Evolutionary conservation across 2,329 filamentous ascomycete genomes (phyloP).

Genomic region (Alternaria dauci): DNA sequence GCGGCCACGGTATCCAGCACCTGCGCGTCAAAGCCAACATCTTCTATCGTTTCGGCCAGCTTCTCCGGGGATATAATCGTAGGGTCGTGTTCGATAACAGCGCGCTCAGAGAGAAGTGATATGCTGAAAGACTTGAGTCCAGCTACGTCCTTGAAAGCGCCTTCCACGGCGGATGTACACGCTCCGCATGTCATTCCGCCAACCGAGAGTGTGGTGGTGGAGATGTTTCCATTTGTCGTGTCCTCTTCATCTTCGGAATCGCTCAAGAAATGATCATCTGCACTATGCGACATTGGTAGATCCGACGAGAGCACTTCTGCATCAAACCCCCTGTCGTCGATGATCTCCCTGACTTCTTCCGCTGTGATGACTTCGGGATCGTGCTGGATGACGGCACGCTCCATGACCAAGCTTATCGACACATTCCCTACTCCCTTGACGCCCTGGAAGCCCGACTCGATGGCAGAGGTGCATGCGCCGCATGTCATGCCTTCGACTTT

Average conservation of each 20-base stretch:
- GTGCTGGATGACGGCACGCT: constrained; percentile 93
- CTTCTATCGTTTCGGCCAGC: constrained; percentile 67
- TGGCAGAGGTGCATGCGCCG: constrained; percentile 93
- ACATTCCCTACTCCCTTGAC: constrained; percentile 84
- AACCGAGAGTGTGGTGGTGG: constrained; percentile 76
- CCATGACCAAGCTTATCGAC: constrained; percentile 93
- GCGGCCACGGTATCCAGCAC: constrained; percentile 74
- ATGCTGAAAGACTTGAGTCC: constrained; percentile 82
- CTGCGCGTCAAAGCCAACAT: constrained; percentile 80
- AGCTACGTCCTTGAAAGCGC: constrained; percentile 76
- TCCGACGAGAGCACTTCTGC: constrained; percentile 87
- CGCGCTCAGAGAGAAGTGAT: constrained; percentile 82
- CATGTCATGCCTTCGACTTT: constrained; percentile 88
- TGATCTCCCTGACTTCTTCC: constrained; percentile 80
- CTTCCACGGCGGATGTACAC: constrained; percentile 85
- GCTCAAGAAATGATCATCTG: constrained; percentile 47
- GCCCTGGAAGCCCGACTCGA: constrained; percentile 88
- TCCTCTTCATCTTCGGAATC: constrained; percentile 49
- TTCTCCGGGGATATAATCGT: constrained; percentile 60
- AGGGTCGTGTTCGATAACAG: constrained; percentile 83
- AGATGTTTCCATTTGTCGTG: constrained; percentile 49
- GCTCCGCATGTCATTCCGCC: constrained; percentile 93
- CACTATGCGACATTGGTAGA: constrained; percentile 63
- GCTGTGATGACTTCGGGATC: constrained; percentile 77
- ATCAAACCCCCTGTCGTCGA: constrained; percentile 92